Evolutionary conservation across 1,284 basidiomycete genomes (phyloP).

Genomic region (Termitomyces sp.): DNA sequence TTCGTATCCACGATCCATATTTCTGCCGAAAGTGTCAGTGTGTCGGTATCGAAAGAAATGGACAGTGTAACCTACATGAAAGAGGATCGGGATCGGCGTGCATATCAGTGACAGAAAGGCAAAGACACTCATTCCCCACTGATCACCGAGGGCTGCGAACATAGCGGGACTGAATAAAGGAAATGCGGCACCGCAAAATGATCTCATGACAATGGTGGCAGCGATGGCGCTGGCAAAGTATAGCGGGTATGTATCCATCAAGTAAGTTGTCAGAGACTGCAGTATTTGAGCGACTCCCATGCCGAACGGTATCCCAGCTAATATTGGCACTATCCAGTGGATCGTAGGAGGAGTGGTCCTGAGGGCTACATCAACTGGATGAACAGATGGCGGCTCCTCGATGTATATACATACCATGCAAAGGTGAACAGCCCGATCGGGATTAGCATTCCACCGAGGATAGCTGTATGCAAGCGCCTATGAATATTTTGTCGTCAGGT

Average conservation of each 20-base stretch:
- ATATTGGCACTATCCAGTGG: conserved; percentile 58
- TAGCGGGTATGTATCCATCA: conserved; percentile 61
- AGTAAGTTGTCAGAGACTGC: conserved; percentile 54
- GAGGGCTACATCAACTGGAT: conserved; percentile 6
- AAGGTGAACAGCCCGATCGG: conserved; percentile 66
- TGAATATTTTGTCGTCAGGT: conserved; percentile 16
- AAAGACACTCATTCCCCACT: conserved; percentile 65
- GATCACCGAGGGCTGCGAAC: conserved; percentile 53
- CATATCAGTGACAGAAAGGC: conserved; percentile 52
- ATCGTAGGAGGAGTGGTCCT: conserved; percentile 54
- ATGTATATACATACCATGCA: conserved; percentile 30
- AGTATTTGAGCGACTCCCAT: conserved; percentile 55
- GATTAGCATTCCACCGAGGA: conserved; percentile 47
- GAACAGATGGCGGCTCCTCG: neutral
- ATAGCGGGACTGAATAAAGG: conserved; percentile 56
- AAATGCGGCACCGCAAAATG: conserved; percentile 58
- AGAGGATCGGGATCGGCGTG: conserved; percentile 48
- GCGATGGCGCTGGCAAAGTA: conserved; percentile 67
- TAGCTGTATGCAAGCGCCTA: conserved; percentile 55
- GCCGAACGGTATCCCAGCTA: conserved; percentile 65
- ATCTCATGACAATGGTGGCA: conserved; percentile 65
- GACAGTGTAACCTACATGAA: conserved; percentile 35
- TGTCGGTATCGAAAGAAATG: neutral
- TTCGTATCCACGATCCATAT: conserved; percentile 55
- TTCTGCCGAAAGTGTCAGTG: conserved; percentile 28